Base-by-base conservation (phyloP, 1,139 yeast species). In the Pichia sp. region DNA sequence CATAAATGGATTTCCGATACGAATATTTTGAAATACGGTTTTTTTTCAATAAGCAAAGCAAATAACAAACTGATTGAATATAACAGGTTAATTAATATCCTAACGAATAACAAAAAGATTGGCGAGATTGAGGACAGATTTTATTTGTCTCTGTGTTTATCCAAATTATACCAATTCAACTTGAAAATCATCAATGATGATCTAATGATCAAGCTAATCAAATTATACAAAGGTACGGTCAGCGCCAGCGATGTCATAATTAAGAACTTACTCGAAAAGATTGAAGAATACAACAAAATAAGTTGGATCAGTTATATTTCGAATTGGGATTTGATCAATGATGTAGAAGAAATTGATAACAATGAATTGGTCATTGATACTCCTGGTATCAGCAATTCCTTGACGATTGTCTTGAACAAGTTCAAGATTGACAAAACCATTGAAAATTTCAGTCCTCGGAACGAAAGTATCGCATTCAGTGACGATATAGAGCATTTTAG, bases 241-340 rank as follows among this genome's bases (percentile, higher is more conserved):
- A 61, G 75, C 16, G 67, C 79, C 2, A 77, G 76, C 39, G 97
- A 90, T 58, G 59, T 77, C 43, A 52, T 87, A 2, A 58, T 90
- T 33, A 75, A 84, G 48, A 62, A 67, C 3, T 62, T 85, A 3
- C 59, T 90, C 41, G 67, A 70, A 44, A 60, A 61, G 9, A 67
- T 86, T 36, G 97, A 90, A 60, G 57, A 75, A 0, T 65, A 67
- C 5, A 56, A 71, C 9, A 66, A 77, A 49, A 44, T 49, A 36
- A 68, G 75, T 7, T 85, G 95, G 95, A 67, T 81, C 11, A 68
- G 71, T 44, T 61, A 64, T 42, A 79, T 85, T 9, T 66, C 71
- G 39, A 67, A 72, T 37, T 86, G 95, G 95, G 88, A 83, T 43
- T 72, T 82, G 43, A 60, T 67, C 10, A 72, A 75, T 31, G 70